Conservation (phyloP, 805 yeast genomes). For the Cyberlindnera subsufficiens region DNA sequence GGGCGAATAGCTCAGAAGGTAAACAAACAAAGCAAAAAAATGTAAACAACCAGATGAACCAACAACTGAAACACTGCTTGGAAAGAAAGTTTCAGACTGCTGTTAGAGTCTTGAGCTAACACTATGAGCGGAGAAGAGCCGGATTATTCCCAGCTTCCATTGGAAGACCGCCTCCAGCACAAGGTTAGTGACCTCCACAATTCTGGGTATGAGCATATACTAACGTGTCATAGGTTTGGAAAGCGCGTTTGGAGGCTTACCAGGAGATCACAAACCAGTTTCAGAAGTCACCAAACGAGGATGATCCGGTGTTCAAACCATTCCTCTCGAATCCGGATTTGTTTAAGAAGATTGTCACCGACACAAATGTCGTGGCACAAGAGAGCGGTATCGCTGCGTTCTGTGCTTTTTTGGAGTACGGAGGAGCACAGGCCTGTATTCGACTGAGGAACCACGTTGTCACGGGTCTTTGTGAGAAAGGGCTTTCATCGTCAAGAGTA, state of each 20-base stretch:
- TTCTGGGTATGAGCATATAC: slow-evolving; percentile 5
- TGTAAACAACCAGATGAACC: too few relatives aligned
- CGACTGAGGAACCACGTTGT: slow-evolving; percentile 39
- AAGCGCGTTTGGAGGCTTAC: slow-evolving; percentile 77
- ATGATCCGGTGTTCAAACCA: slow-evolving; percentile 48
- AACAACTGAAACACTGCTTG: too few relatives aligned
- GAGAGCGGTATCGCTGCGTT: slow-evolving; percentile 69
- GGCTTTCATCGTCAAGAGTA: slow-evolving; percentile 66
- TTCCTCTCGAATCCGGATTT: slow-evolving; percentile 48
- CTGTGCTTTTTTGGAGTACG: slow-evolving; percentile 47
- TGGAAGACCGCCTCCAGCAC: slow-evolving; percentile 35
- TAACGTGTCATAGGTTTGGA: slow-evolving; percentile 49
- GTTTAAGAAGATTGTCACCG: slow-evolving; percentile 57
- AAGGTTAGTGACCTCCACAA: slow-evolving; percentile 34
- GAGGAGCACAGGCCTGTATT: slow-evolving; percentile 39
- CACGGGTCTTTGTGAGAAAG: slow-evolving; percentile 69
- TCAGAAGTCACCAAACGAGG: slow-evolving; percentile 44
- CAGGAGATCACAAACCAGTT: slow-evolving; percentile 54
- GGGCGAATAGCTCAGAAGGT: background rate
- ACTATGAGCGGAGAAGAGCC: slow-evolving; percentile 14
- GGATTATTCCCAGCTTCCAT: slow-evolving; percentile 18
- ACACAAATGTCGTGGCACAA: slow-evolving; percentile 86
- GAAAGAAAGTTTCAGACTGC: too few relatives aligned
- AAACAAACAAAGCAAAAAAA: background rate
- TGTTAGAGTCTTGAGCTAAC: too few relatives aligned